Conservation (phyloP, 192 early-diverging fungal genomes). For the Gonapodya sp. region DNA sequence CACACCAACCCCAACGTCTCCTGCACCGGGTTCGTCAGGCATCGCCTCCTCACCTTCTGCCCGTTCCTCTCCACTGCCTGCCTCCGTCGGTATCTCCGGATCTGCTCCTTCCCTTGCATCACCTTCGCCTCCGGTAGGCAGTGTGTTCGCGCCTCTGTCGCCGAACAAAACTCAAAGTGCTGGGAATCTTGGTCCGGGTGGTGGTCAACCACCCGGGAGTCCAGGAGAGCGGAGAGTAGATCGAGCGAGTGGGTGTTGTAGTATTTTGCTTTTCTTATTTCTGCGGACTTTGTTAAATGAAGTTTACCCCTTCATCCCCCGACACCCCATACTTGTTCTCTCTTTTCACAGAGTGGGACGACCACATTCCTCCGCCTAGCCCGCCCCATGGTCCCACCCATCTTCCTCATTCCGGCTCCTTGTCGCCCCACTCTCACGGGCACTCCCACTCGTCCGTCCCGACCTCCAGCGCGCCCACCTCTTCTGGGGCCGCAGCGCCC, state of each 20-base stretch:
- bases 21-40: background rate
- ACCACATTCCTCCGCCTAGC: background rate
- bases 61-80: background rate
- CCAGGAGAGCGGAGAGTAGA: background rate
- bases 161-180: background rate
- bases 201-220: background rate
- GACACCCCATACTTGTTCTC: no score
- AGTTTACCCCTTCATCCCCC: background rate
- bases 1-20: background rate
- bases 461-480: background rate
- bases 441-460: background rate
- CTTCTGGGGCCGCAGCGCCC: background rate
- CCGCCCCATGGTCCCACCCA: background rate
- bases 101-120: background rate
- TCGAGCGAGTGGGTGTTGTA: background rate
- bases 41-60: background rate
- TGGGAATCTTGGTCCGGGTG: background rate
- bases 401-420: background rate
- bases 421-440: background rate
- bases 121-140: background rate
- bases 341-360: background rate
- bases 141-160: background rate
- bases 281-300: background rate
- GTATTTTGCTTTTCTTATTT: no score
- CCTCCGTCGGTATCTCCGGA: background rate